A percentile compares a stretch with the other conserved stretches of the same genome.
Evolutionary conservation across 2,329 filamentous ascomycete species (phyloP).

Genomic region (Xylariaceae sp.): DNA sequence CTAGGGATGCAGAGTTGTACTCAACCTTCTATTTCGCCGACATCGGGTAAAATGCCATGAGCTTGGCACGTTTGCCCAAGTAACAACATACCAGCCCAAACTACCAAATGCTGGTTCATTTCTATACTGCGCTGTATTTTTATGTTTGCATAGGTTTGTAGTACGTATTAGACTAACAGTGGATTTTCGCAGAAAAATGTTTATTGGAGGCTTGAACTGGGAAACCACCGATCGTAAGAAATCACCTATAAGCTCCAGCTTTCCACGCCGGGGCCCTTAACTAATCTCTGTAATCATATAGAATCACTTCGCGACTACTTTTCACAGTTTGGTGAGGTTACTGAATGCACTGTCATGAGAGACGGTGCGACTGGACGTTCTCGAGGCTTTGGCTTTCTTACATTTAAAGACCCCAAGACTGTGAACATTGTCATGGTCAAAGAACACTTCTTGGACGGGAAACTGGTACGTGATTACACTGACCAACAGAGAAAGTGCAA

Average conservation of each 20-base stretch:
- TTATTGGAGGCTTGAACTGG: slow-evolving; percentile 98
- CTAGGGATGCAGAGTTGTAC: slow-evolving; percentile 26
- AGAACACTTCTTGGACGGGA: slow-evolving; percentile 96
- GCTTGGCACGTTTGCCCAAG: slow-evolving; percentile 31
- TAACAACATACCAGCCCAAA: slow-evolving; percentile 22
- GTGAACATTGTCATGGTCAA: slow-evolving; percentile 99
- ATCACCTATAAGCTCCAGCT: neutral
- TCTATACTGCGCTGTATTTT: slow-evolving; percentile 12
- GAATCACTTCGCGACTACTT: slow-evolving; percentile 98
- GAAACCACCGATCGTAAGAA: slow-evolving; percentile 95
- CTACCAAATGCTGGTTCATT: slow-evolving; percentile 25
- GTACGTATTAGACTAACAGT: slow-evolving; percentile 32
- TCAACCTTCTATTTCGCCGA: slow-evolving; percentile 13
- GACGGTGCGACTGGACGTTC: slow-evolving; percentile 93
- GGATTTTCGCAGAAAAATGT: slow-evolving; percentile 84
- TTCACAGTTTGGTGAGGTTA: slow-evolving; percentile 94
- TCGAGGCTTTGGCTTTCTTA: slow-evolving; percentile 95
- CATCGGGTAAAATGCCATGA: slow-evolving; percentile 6
- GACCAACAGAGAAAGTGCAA: neutral
- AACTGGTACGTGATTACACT: slow-evolving; percentile 75
- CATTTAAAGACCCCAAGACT: slow-evolving; percentile 96
- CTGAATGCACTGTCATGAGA: slow-evolving; percentile 99
- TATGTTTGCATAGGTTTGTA: slow-evolving; percentile 20
- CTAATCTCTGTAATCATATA: slow-evolving; percentile 49
- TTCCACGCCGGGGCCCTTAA: slow-evolving; percentile 1